phyloP scores from a whole-genome alignment of 2,329 filamentous ascomycete genomes.

The Aspergillus hiratsukae region DNA sequence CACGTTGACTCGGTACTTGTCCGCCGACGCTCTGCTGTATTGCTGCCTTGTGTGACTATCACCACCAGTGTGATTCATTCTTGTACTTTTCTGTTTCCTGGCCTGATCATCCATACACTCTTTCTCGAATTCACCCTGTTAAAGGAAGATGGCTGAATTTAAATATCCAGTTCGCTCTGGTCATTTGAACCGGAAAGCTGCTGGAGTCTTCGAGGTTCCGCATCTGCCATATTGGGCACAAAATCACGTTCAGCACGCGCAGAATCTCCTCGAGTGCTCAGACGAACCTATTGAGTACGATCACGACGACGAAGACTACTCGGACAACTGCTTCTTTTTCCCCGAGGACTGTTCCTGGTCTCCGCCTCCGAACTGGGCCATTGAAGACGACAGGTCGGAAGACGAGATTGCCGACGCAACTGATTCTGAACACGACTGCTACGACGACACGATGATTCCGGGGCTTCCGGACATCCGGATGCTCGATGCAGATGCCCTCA shows the following conservation, averaged over 20 bases:
- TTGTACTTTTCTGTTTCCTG: neutral
- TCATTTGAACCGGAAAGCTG: conserved; percentile 8
- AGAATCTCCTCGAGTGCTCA: conserved; percentile 37
- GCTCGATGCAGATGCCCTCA: conserved; percentile 40
- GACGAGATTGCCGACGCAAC: conserved; percentile 9
- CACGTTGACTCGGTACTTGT: neutral
- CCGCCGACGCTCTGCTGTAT: neutral
- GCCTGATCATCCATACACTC: neutral
- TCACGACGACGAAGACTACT: conserved; percentile 39
- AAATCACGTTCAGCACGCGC: conserved; percentile 34
- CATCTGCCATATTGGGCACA: conserved; percentile 39
- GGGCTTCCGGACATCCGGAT: conserved; percentile 41
- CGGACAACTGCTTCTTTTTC: conserved; percentile 42
- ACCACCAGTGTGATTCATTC: neutral
- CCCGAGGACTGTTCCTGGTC: conserved; percentile 41
- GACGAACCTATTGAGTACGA: conserved; percentile 42
- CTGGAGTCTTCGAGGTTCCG: conserved; percentile 13
- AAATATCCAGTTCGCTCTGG: conserved; percentile 17
- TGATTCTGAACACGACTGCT: conserved; percentile 11
- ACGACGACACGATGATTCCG: conserved; percentile 35
- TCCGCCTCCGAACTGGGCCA: conserved; percentile 28
- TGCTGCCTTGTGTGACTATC: neutral
- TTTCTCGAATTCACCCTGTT: neutral
- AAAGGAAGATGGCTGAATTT: conserved; percentile 18
- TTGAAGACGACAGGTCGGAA: conserved; percentile 21